Percentiles rank a stretch among this genome's conserved stretches.
These are phyloP conservation scores for Penicillium expansum DNA, from an alignment of 2,329 filamentous ascomycete species.

Conservation along the genomic window DNA sequence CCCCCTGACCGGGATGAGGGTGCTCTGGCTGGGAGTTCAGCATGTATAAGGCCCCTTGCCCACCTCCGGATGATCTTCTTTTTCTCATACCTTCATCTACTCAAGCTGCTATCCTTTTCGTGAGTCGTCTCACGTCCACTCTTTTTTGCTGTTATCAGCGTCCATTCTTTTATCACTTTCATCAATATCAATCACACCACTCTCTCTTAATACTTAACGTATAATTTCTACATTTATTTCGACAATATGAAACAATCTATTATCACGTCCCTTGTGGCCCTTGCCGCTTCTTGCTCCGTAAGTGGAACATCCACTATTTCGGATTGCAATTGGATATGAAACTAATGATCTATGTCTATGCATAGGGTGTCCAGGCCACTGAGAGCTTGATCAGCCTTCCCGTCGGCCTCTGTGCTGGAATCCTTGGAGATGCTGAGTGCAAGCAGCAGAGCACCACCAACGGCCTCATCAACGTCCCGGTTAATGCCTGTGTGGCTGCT, in stretches of 20 bases:
- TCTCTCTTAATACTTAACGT: not conserved
- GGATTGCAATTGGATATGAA: not conserved
- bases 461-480: conserved; percentile 27
- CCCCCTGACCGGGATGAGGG: not conserved
- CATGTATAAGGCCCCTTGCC: not conserved
- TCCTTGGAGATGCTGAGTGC: conserved; percentile 29
- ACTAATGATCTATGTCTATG: not conserved
- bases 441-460: conserved; percentile 17
- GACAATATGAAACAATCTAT: not conserved
- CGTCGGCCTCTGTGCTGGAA: conserved; percentile 27
- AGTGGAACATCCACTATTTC: not conserved
- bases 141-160: not conserved
- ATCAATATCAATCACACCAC: not conserved
- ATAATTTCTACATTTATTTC: not conserved
- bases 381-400: conserved; percentile 26
- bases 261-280: not conserved
- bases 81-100: not conserved
- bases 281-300: not conserved
- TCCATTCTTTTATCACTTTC: not conserved
- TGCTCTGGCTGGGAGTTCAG: not conserved
- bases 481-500: conserved; percentile 24
- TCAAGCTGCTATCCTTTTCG: not conserved
- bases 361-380: not conserved
- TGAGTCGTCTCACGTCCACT: not conserved
- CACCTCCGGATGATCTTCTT: not conserved